Evolutionary conservation across 495 filamentous ascomycete genomes (phyloP), one percentile per base, ranked within the genome.

Genomic region (Talaromyces nanjingensis): DNA sequence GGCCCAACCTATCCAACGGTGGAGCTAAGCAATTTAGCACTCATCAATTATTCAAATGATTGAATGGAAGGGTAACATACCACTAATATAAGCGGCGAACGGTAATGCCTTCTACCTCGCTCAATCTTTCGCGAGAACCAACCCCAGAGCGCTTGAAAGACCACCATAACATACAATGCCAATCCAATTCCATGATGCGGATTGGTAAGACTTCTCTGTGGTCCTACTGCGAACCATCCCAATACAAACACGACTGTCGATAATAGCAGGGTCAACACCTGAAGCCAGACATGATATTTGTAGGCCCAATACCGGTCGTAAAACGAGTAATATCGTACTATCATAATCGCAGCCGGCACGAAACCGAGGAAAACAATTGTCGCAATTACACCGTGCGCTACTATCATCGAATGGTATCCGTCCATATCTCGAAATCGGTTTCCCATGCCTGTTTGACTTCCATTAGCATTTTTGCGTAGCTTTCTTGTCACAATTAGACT

Each of bases 121-220:
- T 88, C 85, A 12, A 80, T 76, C 63, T 80, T 79, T 64, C 88
- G 83, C 42, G 96, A 80, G 42, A 90, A 79, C 66, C 84, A 84
- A 18, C 96, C 96, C 66, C 88, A 89, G 22, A 97, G 65, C 7
- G 87, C 82, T 70, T 97, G 96, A 24, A 92, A 82, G 29, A 96
- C 71, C 18, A 97, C 83, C 67, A 94, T 76, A 31, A 91, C 88
- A 74, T 94, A 98, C 63, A 98, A 87, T 42, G 92, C 89, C 34
- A 96, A 76, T 24, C 94, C 94, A 69, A 98, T 97, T 63, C 92
- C 92, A 77, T 92, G 90, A 77, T 98, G 94, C 2, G 94, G 94
- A 72, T 98, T 98, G 54, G 90, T 90, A 67, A 97, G 79, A 69
- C 86, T 91, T 65, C 93, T 82, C 56, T 77, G 72, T 1, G 88